Evolutionary conservation across 2,329 filamentous ascomycete species (phyloP).

Genomic region (Cryphonectria nitschkei): DNA sequence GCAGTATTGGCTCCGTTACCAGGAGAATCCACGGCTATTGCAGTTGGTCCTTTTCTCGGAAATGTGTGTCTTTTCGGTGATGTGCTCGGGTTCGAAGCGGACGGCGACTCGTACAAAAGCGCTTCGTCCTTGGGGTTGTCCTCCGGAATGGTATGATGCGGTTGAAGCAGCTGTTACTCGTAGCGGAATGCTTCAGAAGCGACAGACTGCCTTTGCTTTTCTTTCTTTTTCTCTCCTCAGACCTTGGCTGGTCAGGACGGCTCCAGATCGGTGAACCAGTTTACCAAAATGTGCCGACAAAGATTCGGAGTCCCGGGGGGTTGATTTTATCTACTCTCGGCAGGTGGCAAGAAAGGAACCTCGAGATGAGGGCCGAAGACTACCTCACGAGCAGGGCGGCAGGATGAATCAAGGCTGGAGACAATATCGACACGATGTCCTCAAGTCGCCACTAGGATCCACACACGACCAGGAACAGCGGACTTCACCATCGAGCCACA

Average conservation of each 20-base stretch:
- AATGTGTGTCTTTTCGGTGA: constrained; percentile 20
- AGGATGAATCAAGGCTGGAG: constrained; percentile 23
- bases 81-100: constrained; percentile 16
- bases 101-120: constrained; percentile 27
- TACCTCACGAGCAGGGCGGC: constrained; percentile 27
- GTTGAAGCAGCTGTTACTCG: constrained; percentile 22
- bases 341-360: constrained; percentile 22
- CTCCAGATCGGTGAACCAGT: constrained; percentile 20
- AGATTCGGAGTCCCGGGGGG: constrained; percentile 20
- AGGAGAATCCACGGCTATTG: constrained; percentile 28
- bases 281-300: not conserved
- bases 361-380: constrained; percentile 25
- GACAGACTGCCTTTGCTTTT: constrained; percentile 21
- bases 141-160: constrained; percentile 20
- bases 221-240: constrained; percentile 8
- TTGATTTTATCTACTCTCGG: constrained; percentile 27
- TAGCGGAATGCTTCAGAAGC: constrained; percentile 25
- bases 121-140: constrained; percentile 15
- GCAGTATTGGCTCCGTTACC: constrained; percentile 19
- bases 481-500: constrained; percentile 23
- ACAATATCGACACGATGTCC: constrained; percentile 23
- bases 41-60: constrained; percentile 24
- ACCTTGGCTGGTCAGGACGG: constrained; percentile 20
- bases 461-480: constrained; percentile 28
- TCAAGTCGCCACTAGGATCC: constrained; percentile 28